These are phyloP conservation scores for Datisca glomerata DNA, from an alignment of 306 rosid species.

Conservation along the genomic window DNA sequence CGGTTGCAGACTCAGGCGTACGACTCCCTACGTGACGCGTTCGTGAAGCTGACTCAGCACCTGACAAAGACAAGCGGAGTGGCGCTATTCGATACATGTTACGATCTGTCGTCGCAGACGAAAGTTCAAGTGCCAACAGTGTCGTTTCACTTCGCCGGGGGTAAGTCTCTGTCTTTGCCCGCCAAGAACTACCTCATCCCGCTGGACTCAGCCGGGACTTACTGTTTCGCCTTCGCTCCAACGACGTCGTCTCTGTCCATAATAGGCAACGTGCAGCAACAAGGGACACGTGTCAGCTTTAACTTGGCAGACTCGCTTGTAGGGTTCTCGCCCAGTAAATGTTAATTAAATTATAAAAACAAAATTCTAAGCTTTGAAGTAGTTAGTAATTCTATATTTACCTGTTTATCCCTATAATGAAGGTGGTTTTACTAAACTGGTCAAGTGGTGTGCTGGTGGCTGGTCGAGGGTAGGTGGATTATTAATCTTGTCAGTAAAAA, in stretches of 20 bases:
- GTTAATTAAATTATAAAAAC: too few relatives aligned
- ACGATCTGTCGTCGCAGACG: conserved; percentile 38
- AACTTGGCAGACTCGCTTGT: conserved; percentile 43
- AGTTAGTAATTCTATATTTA: too few relatives aligned
- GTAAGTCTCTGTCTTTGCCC: conserved; percentile 34
- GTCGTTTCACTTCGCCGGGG: conserved; percentile 45
- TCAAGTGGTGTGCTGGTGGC: too few relatives aligned
- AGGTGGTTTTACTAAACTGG: too few relatives aligned
- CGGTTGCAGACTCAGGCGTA: conserved; percentile 52
- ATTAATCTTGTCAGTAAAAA: too few relatives aligned
- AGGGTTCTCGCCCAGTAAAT: conserved; percentile 58
- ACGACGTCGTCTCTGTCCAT: conserved; percentile 53
- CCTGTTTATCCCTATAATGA: too few relatives aligned
- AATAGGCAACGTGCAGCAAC: conserved; percentile 88
- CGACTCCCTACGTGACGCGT: conserved; percentile 62
- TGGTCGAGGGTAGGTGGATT: too few relatives aligned
- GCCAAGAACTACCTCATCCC: conserved; percentile 78
- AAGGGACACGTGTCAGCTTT: conserved; percentile 89
- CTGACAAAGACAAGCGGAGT: conserved; percentile 21
- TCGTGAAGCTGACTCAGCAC: conserved; percentile 29
- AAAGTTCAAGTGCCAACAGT: conserved; percentile 65
- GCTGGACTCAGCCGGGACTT: conserved; percentile 51
- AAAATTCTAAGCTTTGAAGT: too few relatives aligned
- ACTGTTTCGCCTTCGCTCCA: conserved; percentile 85
- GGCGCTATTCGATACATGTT: conserved; percentile 81